phyloP scores from a whole-genome alignment of 2,329 filamentous ascomycete genomes.

The Shiraia sp. region DNA sequence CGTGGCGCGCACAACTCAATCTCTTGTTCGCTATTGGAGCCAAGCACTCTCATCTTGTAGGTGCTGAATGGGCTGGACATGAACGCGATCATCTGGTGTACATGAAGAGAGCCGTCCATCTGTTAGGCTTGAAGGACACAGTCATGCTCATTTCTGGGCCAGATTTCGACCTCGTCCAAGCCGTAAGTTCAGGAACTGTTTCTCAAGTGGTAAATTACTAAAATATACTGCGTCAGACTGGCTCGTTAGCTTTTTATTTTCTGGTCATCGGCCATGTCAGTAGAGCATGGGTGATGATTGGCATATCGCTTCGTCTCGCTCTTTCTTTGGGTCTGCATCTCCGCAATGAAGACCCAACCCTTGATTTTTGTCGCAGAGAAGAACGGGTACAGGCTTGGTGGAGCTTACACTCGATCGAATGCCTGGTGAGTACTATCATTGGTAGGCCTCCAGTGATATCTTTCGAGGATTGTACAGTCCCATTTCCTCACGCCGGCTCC shows the following conservation, averaged over 20 bases:
- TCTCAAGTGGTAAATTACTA: constrained; percentile 17
- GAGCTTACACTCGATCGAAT: constrained; percentile 45
- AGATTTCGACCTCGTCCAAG: constrained; percentile 44
- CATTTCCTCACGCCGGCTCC: constrained; percentile 28
- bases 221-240: constrained; percentile 12
- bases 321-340: constrained; percentile 45
- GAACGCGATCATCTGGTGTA: constrained; percentile 45
- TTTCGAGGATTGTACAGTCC: constrained; percentile 38
- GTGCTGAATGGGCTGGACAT: constrained; percentile 31
- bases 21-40: constrained; percentile 50
- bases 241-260: constrained; percentile 31
- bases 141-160: constrained; percentile 32
- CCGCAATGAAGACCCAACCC: constrained; percentile 36
- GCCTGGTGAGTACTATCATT: constrained; percentile 42
- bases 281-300: constrained; percentile 42
- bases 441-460: constrained; percentile 44
- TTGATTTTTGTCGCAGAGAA: constrained; percentile 25
- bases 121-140: constrained; percentile 24
- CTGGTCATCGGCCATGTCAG: constrained; percentile 31
- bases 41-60: constrained; percentile 40
- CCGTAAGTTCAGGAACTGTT: constrained; percentile 29
- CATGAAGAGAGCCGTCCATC: constrained; percentile 37
- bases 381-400: constrained; percentile 47
- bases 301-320: constrained; percentile 43
- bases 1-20: constrained; percentile 47